These are phyloP conservation scores for Primulina tabacum DNA, from an alignment of 257 asterid species.

Conservation along the genomic window DNA sequence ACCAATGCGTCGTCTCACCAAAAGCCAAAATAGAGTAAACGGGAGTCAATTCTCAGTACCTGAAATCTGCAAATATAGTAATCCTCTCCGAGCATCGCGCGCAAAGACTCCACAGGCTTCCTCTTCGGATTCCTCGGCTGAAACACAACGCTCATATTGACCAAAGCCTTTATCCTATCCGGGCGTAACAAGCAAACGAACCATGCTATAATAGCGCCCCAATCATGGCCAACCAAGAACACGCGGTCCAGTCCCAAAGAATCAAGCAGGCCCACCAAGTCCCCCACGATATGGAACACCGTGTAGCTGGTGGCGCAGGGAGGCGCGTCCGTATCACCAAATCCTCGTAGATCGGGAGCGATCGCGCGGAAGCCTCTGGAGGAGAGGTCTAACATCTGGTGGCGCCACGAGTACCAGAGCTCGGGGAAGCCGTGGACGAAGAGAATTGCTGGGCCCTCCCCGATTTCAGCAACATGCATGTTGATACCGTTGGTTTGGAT, in stretches of 20 bases:
- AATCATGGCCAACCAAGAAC: constrained; percentile 90
- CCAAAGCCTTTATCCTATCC: constrained; percentile 71
- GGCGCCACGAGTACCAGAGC: constrained; percentile 99
- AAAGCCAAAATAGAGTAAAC: neutral
- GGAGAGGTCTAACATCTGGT: constrained; percentile 77
- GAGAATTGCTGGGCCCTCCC: constrained; percentile 75
- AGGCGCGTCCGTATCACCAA: constrained; percentile 88
- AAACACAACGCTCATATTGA: constrained; percentile 65
- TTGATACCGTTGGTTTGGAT: constrained; percentile 61
- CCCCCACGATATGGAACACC: constrained; percentile 70
- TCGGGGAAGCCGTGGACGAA: constrained; percentile 96
- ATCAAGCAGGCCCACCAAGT: constrained; percentile 62
- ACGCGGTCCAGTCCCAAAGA: constrained; percentile 52
- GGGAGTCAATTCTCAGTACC: constrained; percentile 30
- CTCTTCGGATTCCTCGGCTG: constrained; percentile 56
- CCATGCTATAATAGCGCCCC: constrained; percentile 94
- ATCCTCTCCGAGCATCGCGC: constrained; percentile 71
- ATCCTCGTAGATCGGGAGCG: constrained; percentile 96
- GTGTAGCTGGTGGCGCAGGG: constrained; percentile 63
- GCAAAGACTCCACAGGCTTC: constrained; percentile 61
- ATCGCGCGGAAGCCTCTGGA: constrained; percentile 75
- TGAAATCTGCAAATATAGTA: constrained; percentile 88
- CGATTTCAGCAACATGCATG: constrained; percentile 86
- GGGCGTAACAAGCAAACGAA: constrained; percentile 68
- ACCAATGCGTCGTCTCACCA: neutral